A percentile compares a stretch with the other conserved stretches of the same genome.
phyloP scores from a whole-genome alignment of 441 rosid species.

The Manihot esculenta region DNA sequence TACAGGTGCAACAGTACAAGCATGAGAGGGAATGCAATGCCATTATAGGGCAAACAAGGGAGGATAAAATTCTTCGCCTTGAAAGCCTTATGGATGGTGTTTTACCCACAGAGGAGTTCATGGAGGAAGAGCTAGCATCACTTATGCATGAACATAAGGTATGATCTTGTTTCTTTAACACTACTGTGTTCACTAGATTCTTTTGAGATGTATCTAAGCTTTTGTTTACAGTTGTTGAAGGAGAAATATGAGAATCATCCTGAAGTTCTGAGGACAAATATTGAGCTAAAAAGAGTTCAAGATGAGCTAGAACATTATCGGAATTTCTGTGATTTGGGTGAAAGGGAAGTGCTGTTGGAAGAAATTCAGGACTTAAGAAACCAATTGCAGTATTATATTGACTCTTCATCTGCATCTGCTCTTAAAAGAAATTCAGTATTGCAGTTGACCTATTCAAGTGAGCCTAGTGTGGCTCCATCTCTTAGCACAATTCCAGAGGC shows the following conservation, averaged over 20 bases:
- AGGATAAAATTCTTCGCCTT: conserved; percentile 89
- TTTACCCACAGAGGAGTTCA: conserved; percentile 79
- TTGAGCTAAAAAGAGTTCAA: conserved; percentile 74
- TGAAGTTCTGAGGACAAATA: conserved; percentile 66
- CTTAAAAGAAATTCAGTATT: conserved; percentile 54
- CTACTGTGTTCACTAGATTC: conserved; percentile 17
- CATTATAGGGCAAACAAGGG: conserved; percentile 83
- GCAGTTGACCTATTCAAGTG: conserved; percentile 59
- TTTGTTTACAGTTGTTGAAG: conserved; percentile 70
- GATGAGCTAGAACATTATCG: conserved; percentile 80
- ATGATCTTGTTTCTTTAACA: conserved; percentile 25
- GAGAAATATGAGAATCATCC: conserved; percentile 93
- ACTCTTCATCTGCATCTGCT: conserved; percentile 55
- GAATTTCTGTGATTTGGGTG: conserved; percentile 84
- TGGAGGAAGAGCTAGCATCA: conserved; percentile 82
- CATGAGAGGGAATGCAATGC: conserved; percentile 98
- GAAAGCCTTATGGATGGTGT: conserved; percentile 98
- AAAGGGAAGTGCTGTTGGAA: conserved; percentile 89
- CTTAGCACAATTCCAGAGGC: conserved; percentile 61
- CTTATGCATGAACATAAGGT: conserved; percentile 83
- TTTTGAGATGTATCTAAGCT: conserved; percentile 14
- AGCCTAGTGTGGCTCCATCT: conserved; percentile 40
- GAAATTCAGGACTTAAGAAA: conserved; percentile 89
- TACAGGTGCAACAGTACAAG: conserved; percentile 96
- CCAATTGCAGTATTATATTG: conserved; percentile 77